A percentile compares a stretch with the other conserved stretches of the same genome.
Evolutionary conservation across 192 early-diverging fungal genomes (phyloP).

Genomic region (Cladochytrium replicatum): DNA sequence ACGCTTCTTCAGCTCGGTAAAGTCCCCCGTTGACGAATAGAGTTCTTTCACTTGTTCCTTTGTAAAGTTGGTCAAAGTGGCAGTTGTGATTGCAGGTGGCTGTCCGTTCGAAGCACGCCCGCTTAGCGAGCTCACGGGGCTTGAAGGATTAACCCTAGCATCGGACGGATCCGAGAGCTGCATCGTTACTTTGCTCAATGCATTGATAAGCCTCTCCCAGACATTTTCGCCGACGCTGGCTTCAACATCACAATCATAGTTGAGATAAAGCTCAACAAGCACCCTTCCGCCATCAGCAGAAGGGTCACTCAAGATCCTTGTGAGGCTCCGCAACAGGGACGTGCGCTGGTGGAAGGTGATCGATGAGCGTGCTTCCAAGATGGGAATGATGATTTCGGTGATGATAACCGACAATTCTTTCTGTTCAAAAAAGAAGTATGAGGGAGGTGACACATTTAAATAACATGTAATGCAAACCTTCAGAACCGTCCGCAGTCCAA

Average conservation of each 20-base stretch:
- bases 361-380: conserved; percentile 54
- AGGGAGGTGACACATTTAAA: not conserved
- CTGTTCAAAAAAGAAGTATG: conserved; percentile 11
- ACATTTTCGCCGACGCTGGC: conserved; percentile 50
- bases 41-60: conserved; percentile 22
- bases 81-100: conserved; percentile 22
- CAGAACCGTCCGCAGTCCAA: conserved; percentile 45
- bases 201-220: conserved; percentile 63
- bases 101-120: not conserved
- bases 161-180: not conserved
- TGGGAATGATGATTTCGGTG: conserved; percentile 62
- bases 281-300: conserved; percentile 29
- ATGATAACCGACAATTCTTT: conserved; percentile 72
- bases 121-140: not conserved
- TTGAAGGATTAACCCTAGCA: not conserved
- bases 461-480: conserved; percentile 1
- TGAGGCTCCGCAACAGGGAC: conserved; percentile 51
- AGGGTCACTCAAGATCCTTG: conserved; percentile 47
- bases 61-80: conserved; percentile 16
- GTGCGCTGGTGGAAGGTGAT: conserved; percentile 46
- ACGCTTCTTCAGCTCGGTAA: conserved; percentile 19
- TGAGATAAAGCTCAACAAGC: conserved; percentile 70
- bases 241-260: conserved; percentile 68
- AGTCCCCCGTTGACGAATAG: conserved; percentile 20
- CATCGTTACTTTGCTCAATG: conserved; percentile 42